phyloP scores from a whole-genome alignment of 1,139 yeast genomes.

The Blastobotrys ciferrii region DNA sequence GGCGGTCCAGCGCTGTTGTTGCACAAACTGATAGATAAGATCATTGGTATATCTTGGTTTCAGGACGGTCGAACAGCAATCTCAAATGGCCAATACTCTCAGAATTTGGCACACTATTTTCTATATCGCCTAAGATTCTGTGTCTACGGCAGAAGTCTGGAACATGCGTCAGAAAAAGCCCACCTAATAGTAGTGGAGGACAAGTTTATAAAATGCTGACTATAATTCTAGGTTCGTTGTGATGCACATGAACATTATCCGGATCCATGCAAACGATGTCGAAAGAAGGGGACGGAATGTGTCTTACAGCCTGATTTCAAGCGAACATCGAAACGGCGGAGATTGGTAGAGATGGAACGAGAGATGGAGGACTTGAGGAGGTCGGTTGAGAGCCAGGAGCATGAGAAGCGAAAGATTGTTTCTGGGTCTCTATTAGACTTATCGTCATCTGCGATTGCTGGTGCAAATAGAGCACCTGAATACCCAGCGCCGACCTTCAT shows the following conservation, averaged over 20 bases:
- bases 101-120: too few species aligned
- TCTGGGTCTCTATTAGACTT: conserved; percentile 24
- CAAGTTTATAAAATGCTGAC: conserved; percentile 17
- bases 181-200: too few species aligned
- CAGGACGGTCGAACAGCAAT: too few species aligned
- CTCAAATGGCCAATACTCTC: too few species aligned
- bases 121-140: too few species aligned
- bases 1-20: too few species aligned
- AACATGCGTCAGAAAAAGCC: too few species aligned
- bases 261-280: conserved; percentile 79
- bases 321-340: conserved; percentile 75
- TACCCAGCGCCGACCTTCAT: conserved; percentile 25
- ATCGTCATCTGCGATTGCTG: conserved; percentile 5
- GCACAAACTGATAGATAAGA: too few species aligned
- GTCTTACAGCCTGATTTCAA: conserved; percentile 76
- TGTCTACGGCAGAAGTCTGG: too few species aligned
- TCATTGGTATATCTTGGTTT: too few species aligned
- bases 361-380: conserved; percentile 69
- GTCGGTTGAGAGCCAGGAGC: conserved; percentile 44
- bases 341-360: conserved; percentile 78
- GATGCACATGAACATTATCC: conserved; percentile 80
- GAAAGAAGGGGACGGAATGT: conserved; percentile 66
- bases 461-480: conserved; percentile 9
- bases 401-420: conserved; percentile 22
- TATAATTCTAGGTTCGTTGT: conserved; percentile 53